These are phyloP conservation scores for Candida berthetii DNA, from an alignment of 805 yeast genomes.

Conservation along the genomic window DNA sequence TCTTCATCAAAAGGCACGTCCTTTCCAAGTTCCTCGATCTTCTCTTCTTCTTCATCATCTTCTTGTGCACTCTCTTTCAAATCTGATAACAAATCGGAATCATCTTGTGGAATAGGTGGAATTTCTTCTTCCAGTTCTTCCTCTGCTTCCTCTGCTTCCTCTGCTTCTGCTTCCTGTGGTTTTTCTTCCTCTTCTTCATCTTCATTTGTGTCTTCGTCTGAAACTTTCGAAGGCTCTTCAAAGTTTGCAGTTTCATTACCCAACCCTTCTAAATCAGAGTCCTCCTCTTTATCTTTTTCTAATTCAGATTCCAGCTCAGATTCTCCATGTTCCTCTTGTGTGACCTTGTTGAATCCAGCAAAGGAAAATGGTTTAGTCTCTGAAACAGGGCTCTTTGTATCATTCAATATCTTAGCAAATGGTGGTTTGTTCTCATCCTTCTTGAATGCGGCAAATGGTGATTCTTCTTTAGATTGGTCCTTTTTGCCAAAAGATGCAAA, in stretches of 20 bases:
- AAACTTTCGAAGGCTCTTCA: background rate
- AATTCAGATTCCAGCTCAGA: background rate
- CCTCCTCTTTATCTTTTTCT: slow-evolving; percentile 1
- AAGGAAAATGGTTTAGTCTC: too few relatives aligned
- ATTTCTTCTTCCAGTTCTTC: background rate
- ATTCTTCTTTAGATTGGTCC: background rate
- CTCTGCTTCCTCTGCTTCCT: slow-evolving; percentile 1
- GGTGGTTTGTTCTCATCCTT: background rate
- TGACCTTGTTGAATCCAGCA: too few relatives aligned
- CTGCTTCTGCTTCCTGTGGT: background rate
- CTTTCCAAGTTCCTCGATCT: slow-evolving; percentile 1
- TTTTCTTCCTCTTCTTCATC: slow-evolving; percentile 1
- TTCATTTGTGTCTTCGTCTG: background rate
- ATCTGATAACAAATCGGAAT: background rate
- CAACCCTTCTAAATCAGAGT: background rate
- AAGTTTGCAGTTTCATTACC: slow-evolving; percentile 1
- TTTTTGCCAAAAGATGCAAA: background rate
- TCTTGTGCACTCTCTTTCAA: background rate
- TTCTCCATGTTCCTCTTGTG: background rate
- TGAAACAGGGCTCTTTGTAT: too few relatives aligned
- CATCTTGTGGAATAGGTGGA: background rate
- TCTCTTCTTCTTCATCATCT: background rate
- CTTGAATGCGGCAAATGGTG: background rate
- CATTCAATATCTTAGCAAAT: background rate
- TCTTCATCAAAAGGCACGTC: background rate